These are phyloP conservation scores for Hymenoscyphus salicellus DNA, from an alignment of 2,329 filamentous ascomycete genomes.

Conservation along the genomic window DNA sequence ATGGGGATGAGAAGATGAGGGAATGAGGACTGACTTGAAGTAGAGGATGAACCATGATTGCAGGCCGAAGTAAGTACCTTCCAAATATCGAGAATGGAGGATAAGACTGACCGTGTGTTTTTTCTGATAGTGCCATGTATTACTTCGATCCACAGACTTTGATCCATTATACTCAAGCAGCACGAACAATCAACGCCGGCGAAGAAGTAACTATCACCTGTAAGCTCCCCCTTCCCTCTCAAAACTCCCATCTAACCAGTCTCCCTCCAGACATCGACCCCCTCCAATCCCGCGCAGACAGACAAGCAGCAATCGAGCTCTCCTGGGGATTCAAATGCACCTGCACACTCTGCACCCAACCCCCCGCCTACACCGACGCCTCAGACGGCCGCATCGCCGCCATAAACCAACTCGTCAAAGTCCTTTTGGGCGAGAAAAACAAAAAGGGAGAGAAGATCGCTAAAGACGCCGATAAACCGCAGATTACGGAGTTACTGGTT, in stretches of 20 bases:
- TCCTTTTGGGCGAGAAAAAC: slow-evolving; percentile 23
- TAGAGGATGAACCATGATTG: slow-evolving; percentile 41
- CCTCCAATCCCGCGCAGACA: slow-evolving; percentile 32
- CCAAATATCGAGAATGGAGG: not conserved
- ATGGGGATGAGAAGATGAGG: not conserved
- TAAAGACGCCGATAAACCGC: not conserved
- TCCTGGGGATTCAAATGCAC: slow-evolving; percentile 41
- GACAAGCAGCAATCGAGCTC: slow-evolving; percentile 32
- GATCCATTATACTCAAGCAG: slow-evolving; percentile 38
- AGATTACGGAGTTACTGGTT: slow-evolving; percentile 38
- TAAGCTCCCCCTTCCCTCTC: slow-evolving; percentile 8
- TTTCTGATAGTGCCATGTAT: slow-evolving; percentile 27
- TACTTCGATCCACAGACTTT: slow-evolving; percentile 37
- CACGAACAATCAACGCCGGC: slow-evolving; percentile 36
- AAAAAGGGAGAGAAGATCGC: slow-evolving; percentile 20
- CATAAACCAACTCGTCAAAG: slow-evolving; percentile 26
- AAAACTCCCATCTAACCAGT: too few relatives aligned
- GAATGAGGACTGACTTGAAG: not conserved
- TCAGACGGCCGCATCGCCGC: slow-evolving; percentile 36
- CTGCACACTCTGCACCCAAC: slow-evolving; percentile 36
- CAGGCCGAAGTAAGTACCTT: slow-evolving; percentile 36
- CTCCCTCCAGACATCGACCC: slow-evolving; percentile 25
- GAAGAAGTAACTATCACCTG: slow-evolving; percentile 41
- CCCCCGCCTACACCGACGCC: slow-evolving; percentile 17
- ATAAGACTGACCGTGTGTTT: not conserved